Evolutionary conservation across 2,329 filamentous ascomycete genomes (phyloP).

Genomic region (Nemania serpens): DNA sequence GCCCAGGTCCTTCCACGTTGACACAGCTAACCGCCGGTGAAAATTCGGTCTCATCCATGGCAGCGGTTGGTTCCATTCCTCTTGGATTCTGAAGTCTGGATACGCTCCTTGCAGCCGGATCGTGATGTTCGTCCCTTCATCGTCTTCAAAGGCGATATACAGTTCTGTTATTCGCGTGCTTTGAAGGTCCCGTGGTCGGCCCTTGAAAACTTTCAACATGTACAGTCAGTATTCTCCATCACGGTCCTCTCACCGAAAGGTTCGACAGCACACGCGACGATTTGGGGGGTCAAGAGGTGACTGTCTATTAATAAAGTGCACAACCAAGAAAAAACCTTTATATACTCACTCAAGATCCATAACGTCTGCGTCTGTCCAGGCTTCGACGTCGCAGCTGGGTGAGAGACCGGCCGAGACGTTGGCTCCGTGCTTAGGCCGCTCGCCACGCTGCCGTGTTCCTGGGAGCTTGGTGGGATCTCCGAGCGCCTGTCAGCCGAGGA

Average conservation of each 20-base stretch:
- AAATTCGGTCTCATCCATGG: slow-evolving; percentile 38
- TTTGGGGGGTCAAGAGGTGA: not conserved
- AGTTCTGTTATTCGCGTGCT: slow-evolving; percentile 39
- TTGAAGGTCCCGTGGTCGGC: slow-evolving; percentile 39
- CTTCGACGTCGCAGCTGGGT: slow-evolving; percentile 24
- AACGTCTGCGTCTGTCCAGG: slow-evolving; percentile 36
- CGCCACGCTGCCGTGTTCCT: slow-evolving; percentile 23
- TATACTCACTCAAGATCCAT: slow-evolving; percentile 36
- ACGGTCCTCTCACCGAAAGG: not conserved
- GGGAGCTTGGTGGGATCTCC: slow-evolving; percentile 19
- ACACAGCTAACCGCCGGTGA: slow-evolving; percentile 37
- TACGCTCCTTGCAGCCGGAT: slow-evolving; percentile 38
- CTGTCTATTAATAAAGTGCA: not conserved
- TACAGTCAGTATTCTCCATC: slow-evolving; percentile 12
- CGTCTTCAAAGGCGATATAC: slow-evolving; percentile 38
- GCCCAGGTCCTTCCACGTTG: slow-evolving; percentile 33
- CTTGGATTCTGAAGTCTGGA: slow-evolving; percentile 35
- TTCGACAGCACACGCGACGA: not conserved
- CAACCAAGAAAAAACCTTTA: not conserved
- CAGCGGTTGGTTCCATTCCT: slow-evolving; percentile 35
- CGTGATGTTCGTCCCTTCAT: slow-evolving; percentile 38
- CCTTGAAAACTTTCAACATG: slow-evolving; percentile 35
- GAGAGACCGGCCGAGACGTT: slow-evolving; percentile 22
- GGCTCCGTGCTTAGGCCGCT: slow-evolving; percentile 26
- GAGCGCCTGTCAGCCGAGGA: slow-evolving; percentile 22